phyloP scores from a whole-genome alignment of 139 green algal species.

The Coccomyxa sp. region DNA sequence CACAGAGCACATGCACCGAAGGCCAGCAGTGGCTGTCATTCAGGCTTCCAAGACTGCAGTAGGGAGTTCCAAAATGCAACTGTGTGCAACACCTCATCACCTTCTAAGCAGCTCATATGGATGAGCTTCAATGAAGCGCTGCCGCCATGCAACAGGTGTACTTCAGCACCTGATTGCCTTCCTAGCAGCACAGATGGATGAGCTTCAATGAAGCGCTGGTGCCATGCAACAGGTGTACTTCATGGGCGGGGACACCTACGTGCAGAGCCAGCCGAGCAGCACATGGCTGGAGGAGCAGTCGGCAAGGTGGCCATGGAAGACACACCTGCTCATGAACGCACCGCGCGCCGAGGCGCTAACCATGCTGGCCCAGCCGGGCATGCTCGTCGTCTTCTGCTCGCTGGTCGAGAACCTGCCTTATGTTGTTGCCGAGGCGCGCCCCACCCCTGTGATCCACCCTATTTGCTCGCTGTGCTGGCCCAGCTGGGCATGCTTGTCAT shows the following conservation, averaged over 20 bases:
- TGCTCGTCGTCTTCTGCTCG: constrained; percentile 4
- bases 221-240: constrained; percentile 3
- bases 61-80: no score
- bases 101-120: no score
- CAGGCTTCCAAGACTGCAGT: no score
- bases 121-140: no score
- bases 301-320: not conserved
- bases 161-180: no score
- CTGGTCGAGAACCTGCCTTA: constrained; percentile 10
- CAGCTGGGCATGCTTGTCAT: not conserved
- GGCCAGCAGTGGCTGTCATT: no score
- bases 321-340: not conserved
- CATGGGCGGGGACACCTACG: not conserved
- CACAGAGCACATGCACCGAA: no score
- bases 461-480: not conserved
- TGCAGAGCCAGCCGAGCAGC: not conserved
- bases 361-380: not conserved
- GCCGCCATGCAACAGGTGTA: no score
- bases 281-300: constrained; percentile 2
- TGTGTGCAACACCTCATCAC: no score
- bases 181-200: no score
- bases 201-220: no score
- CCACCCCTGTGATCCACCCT: no score
- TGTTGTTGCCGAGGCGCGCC: constrained; percentile 1
- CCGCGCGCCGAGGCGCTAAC: not conserved